Conservation (phyloP, 495 filamentous ascomycete species). For the Aspergillus baeticus region DNA sequence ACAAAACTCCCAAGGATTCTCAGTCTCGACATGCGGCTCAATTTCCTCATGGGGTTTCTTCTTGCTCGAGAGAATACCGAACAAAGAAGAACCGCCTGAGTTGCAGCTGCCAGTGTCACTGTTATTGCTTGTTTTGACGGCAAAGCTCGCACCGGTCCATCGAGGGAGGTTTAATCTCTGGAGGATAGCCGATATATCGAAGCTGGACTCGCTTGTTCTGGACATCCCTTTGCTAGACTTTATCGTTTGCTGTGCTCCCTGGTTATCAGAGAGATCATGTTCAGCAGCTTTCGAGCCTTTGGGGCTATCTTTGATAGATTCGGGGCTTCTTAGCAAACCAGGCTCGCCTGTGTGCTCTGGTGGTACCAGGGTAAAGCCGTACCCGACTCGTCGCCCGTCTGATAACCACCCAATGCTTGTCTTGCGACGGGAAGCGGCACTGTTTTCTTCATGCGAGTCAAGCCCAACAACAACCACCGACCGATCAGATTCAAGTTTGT, state of each 20-base stretch:
- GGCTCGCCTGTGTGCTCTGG: conserved; percentile 13
- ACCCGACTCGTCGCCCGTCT: conserved; percentile 41
- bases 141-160: conserved; percentile 12
- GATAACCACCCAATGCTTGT: conserved; percentile 49
- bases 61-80: conserved; percentile 25
- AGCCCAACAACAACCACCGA: conserved; percentile 3
- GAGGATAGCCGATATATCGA: conserved; percentile 17
- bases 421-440: conserved; percentile 25
- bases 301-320: neutral
- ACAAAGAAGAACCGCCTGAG: conserved; percentile 26
- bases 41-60: conserved; percentile 9
- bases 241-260: neutral
- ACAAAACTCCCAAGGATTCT: conserved; percentile 21
- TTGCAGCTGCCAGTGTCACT: conserved; percentile 13
- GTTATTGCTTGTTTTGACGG: conserved; percentile 5
- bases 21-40: neutral
- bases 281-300: neutral
- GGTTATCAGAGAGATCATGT: neutral
- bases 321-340: neutral
- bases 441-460: conserved; percentile 1
- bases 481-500: conserved; percentile 25
- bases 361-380: conserved; percentile 40
- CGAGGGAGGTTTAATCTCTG: conserved; percentile 10
- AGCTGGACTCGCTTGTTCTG: conserved; percentile 7
- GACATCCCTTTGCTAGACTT: neutral